These are phyloP conservation scores for Cercospora beticola DNA, from an alignment of 2,329 filamentous ascomycete genomes.

Conservation along the genomic window DNA sequence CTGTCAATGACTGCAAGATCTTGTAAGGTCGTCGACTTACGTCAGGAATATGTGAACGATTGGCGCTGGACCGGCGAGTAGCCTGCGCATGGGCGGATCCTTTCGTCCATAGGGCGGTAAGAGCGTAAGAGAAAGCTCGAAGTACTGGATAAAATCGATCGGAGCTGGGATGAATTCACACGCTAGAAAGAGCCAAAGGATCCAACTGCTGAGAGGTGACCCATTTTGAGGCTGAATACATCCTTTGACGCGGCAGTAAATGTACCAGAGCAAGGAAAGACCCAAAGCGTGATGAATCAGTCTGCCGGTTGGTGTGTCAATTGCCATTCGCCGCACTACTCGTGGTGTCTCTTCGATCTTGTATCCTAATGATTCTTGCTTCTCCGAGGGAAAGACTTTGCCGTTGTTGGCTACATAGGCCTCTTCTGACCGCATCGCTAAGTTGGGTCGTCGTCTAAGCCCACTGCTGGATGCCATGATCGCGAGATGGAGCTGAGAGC, in stretches of 20 bases:
- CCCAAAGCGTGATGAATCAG: neutral
- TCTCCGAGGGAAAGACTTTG: neutral
- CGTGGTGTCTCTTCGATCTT: neutral
- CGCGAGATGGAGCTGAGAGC: neutral
- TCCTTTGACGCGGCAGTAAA: neutral
- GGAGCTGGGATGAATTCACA: neutral
- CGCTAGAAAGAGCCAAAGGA: neutral
- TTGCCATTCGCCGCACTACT: neutral
- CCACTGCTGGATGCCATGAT: neutral
- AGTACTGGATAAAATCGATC: neutral
- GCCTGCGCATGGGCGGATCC: neutral
- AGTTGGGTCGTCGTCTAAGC: neutral
- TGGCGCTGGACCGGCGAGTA: neutral
- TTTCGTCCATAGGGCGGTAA: neutral
- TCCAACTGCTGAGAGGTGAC: neutral
- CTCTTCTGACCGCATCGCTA: neutral
- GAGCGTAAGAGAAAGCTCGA: neutral
- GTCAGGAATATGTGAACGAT: conserved; percentile 10
- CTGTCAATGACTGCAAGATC: neutral
- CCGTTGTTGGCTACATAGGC: neutral
- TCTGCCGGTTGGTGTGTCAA: neutral
- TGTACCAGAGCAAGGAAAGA: neutral
- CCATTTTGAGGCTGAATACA: neutral
- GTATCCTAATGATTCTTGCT: neutral
- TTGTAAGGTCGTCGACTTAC: neutral